Conservation (phyloP, 2,329 filamentous ascomycete genomes). For the Xylaria sp. region DNA sequence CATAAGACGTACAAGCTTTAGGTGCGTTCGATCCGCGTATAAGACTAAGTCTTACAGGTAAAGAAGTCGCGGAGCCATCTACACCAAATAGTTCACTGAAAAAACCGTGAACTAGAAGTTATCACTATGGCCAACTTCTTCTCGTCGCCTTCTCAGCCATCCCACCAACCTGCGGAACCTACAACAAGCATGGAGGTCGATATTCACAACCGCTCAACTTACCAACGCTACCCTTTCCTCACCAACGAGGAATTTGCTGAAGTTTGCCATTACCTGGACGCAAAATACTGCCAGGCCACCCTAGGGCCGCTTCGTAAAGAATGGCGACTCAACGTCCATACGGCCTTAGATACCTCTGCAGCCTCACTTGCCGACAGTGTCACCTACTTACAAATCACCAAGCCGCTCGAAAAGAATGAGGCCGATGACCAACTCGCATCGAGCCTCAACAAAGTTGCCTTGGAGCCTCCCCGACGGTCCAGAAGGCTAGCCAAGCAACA, state of each 20-base stretch:
- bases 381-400: constrained; percentile 68
- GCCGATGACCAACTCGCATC: constrained; percentile 60
- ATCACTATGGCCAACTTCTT: neutral
- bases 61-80: neutral
- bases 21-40: neutral
- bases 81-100: neutral
- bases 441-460: constrained; percentile 59
- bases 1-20: neutral
- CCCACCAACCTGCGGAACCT: neutral
- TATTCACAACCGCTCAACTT: constrained; percentile 50
- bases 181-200: constrained; percentile 20
- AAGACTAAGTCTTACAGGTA: neutral
- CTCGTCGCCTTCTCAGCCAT: neutral
- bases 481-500: constrained; percentile 2
- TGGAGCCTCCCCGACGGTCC: constrained; percentile 46
- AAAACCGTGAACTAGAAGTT: constrained; percentile 3
- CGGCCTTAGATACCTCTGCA: constrained; percentile 60
- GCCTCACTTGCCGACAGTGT: constrained; percentile 54
- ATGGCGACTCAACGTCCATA: constrained; percentile 67
- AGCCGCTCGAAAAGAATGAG: constrained; percentile 59
- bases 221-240: constrained; percentile 70
- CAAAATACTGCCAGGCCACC: constrained; percentile 67
- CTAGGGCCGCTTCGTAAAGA: constrained; percentile 64
- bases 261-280: constrained; percentile 71
- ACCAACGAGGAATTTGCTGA: constrained; percentile 71